A percentile compares a stretch with the other conserved stretches of the same genome.
phyloP scores from a whole-genome alignment of 75 land plant genomes.

The Pinus taeda region DNA sequence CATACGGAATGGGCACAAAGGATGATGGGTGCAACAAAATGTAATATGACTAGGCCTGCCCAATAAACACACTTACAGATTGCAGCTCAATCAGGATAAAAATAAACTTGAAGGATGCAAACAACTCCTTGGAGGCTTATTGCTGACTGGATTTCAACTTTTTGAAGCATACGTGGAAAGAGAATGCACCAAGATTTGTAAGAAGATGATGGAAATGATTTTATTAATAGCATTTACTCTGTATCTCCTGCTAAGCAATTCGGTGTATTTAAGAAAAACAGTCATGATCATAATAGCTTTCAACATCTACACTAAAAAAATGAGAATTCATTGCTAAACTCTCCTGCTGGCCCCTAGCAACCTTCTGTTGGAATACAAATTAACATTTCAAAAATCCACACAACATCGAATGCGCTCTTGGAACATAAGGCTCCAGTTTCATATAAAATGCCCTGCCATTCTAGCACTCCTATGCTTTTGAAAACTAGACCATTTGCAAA shows the following conservation, averaged over 20 bases:
- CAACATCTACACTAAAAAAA: background rate
- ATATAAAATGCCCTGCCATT: background rate
- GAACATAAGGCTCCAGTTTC: background rate
- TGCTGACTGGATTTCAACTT: background rate
- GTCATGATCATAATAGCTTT: background rate
- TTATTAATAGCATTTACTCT: background rate
- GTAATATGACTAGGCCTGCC: background rate
- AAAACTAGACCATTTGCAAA: background rate
- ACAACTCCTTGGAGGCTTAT: background rate
- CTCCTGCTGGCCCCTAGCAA: background rate
- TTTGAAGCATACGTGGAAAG: background rate
- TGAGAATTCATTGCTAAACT: background rate
- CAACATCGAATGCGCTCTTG: background rate
- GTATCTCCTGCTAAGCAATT: background rate
- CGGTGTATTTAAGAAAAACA: background rate
- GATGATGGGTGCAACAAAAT: background rate
- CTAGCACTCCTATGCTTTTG: background rate
- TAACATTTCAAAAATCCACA: background rate
- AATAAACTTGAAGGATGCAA: slow-evolving; percentile 2
- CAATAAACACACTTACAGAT: background rate
- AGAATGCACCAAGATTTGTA: background rate
- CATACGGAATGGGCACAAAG: background rate
- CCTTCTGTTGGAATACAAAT: background rate
- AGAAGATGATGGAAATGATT: background rate
- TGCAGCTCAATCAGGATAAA: background rate